These are phyloP conservation scores for Pseudopyrenochaeta lycopersici DNA, from an alignment of 2,329 filamentous ascomycete genomes.

Conservation along the genomic window DNA sequence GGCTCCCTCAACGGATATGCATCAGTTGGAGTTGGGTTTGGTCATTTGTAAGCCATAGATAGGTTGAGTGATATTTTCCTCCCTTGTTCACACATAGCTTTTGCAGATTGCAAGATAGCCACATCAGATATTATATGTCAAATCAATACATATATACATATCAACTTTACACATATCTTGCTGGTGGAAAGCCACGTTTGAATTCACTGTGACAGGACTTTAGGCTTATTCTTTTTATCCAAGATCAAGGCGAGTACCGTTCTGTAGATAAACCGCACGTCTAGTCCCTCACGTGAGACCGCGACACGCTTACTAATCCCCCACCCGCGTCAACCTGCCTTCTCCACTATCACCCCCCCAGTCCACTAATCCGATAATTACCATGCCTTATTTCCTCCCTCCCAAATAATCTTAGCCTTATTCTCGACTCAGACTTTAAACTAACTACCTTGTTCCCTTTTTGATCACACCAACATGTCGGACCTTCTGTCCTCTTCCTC, in stretches of 20 bases:
- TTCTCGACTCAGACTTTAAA: too few relatives aligned
- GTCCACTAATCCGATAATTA: not conserved
- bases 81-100: not conserved
- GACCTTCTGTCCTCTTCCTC: too few relatives aligned
- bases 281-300: not conserved
- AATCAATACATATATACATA: not conserved
- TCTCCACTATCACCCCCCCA: not conserved
- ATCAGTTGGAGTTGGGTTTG: slow-evolving; percentile 12
- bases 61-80: slow-evolving; percentile 5
- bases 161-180: too few relatives aligned
- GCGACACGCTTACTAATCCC: not conserved
- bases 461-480: too few relatives aligned
- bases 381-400: too few relatives aligned
- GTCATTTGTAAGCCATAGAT: slow-evolving; percentile 5
- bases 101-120: not conserved
- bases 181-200: too few relatives aligned
- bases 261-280: too few relatives aligned
- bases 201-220: too few relatives aligned
- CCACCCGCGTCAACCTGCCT: not conserved
- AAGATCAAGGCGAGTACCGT: too few relatives aligned
- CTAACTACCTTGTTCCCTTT: too few relatives aligned
- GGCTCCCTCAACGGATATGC: not conserved
- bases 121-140: not conserved
- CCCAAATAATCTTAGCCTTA: too few relatives aligned
- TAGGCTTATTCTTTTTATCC: too few relatives aligned